A percentile compares a stretch with the other conserved stretches of the same genome.
These are phyloP conservation scores for Cupressus sempervirens DNA, from an alignment of 75 land plant genomes.

Conservation along the genomic window DNA sequence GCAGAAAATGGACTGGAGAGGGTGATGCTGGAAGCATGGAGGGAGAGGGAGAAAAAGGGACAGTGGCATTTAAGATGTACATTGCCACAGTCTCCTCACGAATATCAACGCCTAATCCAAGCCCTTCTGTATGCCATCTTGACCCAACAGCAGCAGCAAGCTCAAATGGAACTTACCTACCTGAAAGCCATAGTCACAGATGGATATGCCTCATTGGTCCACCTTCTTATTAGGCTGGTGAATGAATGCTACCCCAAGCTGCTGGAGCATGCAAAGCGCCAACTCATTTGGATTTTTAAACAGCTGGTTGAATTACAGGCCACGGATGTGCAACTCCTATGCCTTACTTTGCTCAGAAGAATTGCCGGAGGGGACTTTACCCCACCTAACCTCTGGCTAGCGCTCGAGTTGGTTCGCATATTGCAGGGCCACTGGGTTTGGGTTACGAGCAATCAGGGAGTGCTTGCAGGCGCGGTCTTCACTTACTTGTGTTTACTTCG, in stretches of 20 bases:
- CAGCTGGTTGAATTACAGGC: conserved; percentile 50
- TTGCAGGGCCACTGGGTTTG: conserved; percentile 53
- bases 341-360: conserved; percentile 62
- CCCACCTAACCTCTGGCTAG: conserved; percentile 69
- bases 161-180: conserved; percentile 51
- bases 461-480: conserved; percentile 58
- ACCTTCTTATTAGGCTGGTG: conserved; percentile 40
- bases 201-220: conserved; percentile 64
- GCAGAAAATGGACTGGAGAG: conserved; percentile 42
- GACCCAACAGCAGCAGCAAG: conserved; percentile 31
- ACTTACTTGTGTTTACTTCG: conserved; percentile 67
- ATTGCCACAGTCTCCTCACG: conserved; percentile 31
- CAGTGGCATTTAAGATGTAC: conserved; percentile 49
- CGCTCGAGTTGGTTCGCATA: conserved; percentile 50
- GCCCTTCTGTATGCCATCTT: conserved; percentile 71
- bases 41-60: conserved; percentile 36
- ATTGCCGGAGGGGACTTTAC: conserved; percentile 76
- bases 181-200: conserved; percentile 72
- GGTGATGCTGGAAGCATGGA: conserved; percentile 49
- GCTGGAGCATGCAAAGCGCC: conserved; percentile 36
- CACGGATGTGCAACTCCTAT: conserved; percentile 50
- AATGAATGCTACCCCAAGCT: conserved; percentile 61
- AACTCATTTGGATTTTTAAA: conserved; percentile 54
- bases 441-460: conserved; percentile 42
- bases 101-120: conserved; percentile 45